Base-by-base conservation (phyloP, 2,329 filamentous ascomycete species). In the Fusarium oxysporum region DNA sequence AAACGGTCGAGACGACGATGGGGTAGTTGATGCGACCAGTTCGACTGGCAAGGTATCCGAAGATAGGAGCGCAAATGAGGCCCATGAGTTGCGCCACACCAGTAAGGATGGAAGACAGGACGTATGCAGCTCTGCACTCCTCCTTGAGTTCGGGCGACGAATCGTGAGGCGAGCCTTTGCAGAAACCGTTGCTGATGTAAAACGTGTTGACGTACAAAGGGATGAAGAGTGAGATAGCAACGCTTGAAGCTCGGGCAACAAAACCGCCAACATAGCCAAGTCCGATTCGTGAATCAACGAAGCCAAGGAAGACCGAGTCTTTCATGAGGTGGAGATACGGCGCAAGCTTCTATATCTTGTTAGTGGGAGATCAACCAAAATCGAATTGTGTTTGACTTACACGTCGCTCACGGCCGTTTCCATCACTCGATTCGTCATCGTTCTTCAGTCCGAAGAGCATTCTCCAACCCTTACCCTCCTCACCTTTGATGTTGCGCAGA, bases 261-360 rank as follows among this genome's bases (percentile, higher is more conserved):
- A 98, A 98, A 3, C 96, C 96, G 70, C 96, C 96, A 0, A 98
- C 85, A 78, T 98, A 99, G 33, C 93, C 96, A 0, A 98, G 87
- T 23, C 91, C 92, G 70, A 99, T 97, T 75, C 92, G 89, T 14
- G 90, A 87, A 79, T 97, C 93, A 13, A 86, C 90, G 76, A 94
- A 90, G 19, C 93, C 95, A 16, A 97, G 87, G 11, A 90, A 75
- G 76, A 95, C 80, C 40, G 93, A 88, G 70, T 90, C 85, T 70
- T 88, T 83, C 57, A 94, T 83, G 60, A 93, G 87, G 71, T 88
- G 83, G 67, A 86, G 85, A 76, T 90, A 92, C 1, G 90, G 88
- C 1, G 90, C 80, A 33, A 87, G 81, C 64, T 82, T 80, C 73
- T 79, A 16, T 14, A 38, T 17, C 38, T 21, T 44, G 51, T 79